A percentile compares a stretch with the other conserved stretches of the same genome.
Evolutionary conservation across 495 filamentous ascomycete genomes (phyloP).

Genomic region (Trypethelium eluteriae): DNA sequence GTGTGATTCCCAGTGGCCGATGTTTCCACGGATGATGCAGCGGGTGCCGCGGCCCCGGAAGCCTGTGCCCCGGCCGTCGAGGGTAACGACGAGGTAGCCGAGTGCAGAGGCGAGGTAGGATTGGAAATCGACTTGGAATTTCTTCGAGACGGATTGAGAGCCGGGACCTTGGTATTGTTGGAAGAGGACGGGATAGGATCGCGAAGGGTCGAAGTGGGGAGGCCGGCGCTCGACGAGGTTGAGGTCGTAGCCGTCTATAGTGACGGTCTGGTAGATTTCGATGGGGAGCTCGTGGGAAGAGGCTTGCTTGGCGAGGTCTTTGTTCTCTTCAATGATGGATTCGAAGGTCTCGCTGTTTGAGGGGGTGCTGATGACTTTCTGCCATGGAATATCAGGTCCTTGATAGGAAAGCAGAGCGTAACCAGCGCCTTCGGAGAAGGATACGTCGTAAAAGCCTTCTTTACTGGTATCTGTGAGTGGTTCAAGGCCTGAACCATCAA

Average conservation of each 20-base stretch:
- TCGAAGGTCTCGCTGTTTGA: slow-evolving; percentile 56
- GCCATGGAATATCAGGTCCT: slow-evolving; percentile 83
- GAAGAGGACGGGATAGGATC: slow-evolving; percentile 90
- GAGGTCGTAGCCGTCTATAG: slow-evolving; percentile 67
- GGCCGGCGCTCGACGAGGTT: slow-evolving; percentile 87
- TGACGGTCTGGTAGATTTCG: slow-evolving; percentile 76
- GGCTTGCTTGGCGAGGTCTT: slow-evolving; percentile 56
- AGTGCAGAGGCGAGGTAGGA: slow-evolving; percentile 77
- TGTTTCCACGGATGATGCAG: slow-evolving; percentile 69
- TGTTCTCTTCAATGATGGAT: slow-evolving; percentile 69
- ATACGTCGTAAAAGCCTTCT: slow-evolving; percentile 76
- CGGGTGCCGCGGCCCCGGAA: slow-evolving; percentile 80
- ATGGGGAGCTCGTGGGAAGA: slow-evolving; percentile 74
- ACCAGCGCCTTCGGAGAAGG: slow-evolving; percentile 72
- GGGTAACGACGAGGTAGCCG: slow-evolving; percentile 92
- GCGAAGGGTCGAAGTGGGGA: slow-evolving; percentile 77
- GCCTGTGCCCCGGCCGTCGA: slow-evolving; percentile 89
- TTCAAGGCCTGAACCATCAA: slow-evolving; percentile 65
- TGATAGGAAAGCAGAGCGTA: slow-evolving; percentile 76
- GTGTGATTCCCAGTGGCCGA: slow-evolving; percentile 75
- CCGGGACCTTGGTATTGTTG: slow-evolving; percentile 86
- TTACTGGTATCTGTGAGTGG: slow-evolving; percentile 67
- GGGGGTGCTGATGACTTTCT: slow-evolving; percentile 80
- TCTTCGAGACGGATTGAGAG: slow-evolving; percentile 77
- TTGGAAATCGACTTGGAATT: slow-evolving; percentile 81